Conservation (phyloP, 352 stramenopile species). For the Globisporangium viniferum region DNA sequence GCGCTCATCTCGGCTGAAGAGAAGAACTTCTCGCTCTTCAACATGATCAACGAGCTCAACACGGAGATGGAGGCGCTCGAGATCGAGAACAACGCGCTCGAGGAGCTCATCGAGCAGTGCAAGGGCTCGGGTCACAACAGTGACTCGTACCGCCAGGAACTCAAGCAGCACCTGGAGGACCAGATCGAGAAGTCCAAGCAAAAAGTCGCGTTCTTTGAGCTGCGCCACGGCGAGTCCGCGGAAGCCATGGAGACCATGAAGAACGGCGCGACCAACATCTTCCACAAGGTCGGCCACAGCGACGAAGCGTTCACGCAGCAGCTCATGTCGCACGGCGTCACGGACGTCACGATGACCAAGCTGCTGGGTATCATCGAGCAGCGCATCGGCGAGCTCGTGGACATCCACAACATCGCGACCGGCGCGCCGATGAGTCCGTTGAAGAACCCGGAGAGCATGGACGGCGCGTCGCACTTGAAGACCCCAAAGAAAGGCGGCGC, state of each 20-base stretch:
- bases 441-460: slow-evolving; percentile 20
- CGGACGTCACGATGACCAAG: slow-evolving; percentile 77
- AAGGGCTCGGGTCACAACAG: slow-evolving; percentile 56
- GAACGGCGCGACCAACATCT: slow-evolving; percentile 66
- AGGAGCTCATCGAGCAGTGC: slow-evolving; percentile 57
- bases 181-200: slow-evolving; percentile 85
- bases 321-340: slow-evolving; percentile 64
- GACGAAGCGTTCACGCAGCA: slow-evolving; percentile 76
- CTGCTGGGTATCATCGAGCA: slow-evolving; percentile 84
- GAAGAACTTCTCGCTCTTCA: slow-evolving; percentile 95
- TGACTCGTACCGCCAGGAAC: slow-evolving; percentile 48
- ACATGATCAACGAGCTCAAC: slow-evolving; percentile 93
- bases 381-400: slow-evolving; percentile 78
- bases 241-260: slow-evolving; percentile 75
- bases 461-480: slow-evolving; percentile 10
- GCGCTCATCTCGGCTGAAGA: slow-evolving; percentile 88
- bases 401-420: slow-evolving; percentile 85
- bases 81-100: slow-evolving; percentile 78
- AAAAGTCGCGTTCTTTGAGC: slow-evolving; percentile 66
- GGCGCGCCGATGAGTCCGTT: slow-evolving; percentile 33
- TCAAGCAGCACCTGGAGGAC: slow-evolving; percentile 74
- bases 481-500: slow-evolving; percentile 22
- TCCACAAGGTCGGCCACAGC: slow-evolving; percentile 75
- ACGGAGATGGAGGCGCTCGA: slow-evolving; percentile 88
- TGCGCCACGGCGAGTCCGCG: slow-evolving; percentile 54